Conservation (phyloP, 345 rosid species). For the Pistacia integerrima region DNA sequence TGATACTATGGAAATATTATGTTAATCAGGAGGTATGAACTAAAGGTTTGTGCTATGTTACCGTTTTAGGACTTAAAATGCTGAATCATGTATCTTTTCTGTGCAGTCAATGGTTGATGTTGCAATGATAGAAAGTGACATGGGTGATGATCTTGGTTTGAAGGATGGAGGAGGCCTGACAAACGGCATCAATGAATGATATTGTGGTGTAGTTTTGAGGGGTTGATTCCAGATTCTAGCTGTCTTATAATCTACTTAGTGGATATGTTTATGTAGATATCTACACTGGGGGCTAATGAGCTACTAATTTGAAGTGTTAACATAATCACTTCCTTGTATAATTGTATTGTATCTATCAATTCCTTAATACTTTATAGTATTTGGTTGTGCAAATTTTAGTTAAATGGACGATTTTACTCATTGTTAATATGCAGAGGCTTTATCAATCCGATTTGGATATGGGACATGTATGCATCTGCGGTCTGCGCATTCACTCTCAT, state of each 20-base stretch:
- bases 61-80: background rate
- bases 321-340: background rate
- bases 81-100: background rate
- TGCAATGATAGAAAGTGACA: constrained; percentile 34
- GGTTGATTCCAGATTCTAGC: background rate
- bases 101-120: constrained; percentile 61
- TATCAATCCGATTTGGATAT: no score
- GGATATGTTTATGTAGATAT: background rate
- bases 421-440: no score
- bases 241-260: background rate
- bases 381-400: background rate
- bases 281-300: background rate
- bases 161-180: constrained; percentile 38
- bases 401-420: background rate
- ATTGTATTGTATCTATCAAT: background rate
- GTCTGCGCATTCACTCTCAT: no score
- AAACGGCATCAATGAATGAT: constrained; percentile 29
- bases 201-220: background rate
- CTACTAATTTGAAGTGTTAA: background rate
- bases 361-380: background rate
- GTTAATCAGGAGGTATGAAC: background rate
- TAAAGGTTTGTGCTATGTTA: background rate
- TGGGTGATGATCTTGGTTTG: constrained; percentile 38
- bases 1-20: background rate
- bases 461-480: no score